Conservation (phyloP, 768 basidiomycete genomes). For the Leccinum incarnatum region DNA sequence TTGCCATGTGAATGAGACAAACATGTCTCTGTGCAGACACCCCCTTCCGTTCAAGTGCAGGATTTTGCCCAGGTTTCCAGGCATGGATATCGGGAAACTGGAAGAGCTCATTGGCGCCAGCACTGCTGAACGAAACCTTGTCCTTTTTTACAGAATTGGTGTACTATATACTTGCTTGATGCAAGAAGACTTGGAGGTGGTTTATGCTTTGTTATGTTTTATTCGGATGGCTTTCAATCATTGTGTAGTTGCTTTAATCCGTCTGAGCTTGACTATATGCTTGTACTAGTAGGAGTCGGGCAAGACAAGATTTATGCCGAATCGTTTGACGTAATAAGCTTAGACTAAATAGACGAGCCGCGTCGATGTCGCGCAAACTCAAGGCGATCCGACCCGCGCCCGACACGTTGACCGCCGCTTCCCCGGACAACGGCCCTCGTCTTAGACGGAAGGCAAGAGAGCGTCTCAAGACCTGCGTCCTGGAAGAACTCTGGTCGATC, state of each 20-base stretch:
- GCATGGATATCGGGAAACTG: not conserved
- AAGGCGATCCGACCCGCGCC: not conserved
- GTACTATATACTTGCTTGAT: too few relatives aligned
- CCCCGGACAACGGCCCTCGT: not conserved
- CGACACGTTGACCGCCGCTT: not conserved
- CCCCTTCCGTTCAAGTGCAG: not conserved
- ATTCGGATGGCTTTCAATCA: too few relatives aligned
- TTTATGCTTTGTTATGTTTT: too few relatives aligned
- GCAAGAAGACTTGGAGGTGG: not conserved
- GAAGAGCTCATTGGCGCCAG: not conserved
- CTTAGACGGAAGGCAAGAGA: slow-evolving; percentile 8
- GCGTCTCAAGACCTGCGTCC: slow-evolving; percentile 7
- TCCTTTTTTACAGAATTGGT: too few relatives aligned
- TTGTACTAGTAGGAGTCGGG: too few relatives aligned
- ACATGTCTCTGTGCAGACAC: not conserved
- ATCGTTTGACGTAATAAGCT: too few relatives aligned
- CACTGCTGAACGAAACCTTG: not conserved
- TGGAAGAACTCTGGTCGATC: slow-evolving; percentile 30
- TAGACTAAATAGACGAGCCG: not conserved
- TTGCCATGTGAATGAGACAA: not conserved
- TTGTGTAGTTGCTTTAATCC: too few relatives aligned
- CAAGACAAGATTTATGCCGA: too few relatives aligned
- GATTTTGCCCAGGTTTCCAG: not conserved
- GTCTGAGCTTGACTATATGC: too few relatives aligned
- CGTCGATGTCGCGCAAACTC: slow-evolving; percentile 13